Base-by-base conservation (phyloP, 208 protist species). In the Leishmania arabica region DNA sequence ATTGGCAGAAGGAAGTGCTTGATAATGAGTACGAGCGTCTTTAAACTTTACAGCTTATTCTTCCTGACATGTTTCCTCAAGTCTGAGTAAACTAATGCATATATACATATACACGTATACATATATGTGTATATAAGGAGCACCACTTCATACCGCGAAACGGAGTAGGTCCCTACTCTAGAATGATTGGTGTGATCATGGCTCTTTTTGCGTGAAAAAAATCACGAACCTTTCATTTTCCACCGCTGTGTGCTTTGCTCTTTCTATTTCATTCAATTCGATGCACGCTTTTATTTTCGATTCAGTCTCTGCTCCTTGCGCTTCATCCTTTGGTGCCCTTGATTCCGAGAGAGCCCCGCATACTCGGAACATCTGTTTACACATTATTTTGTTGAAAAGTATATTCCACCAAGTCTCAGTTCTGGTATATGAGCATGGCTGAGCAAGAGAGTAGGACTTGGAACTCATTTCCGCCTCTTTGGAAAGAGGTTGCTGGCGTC, bases 381-480 rank as follows among this genome's bases (percentile, higher is more conserved):
- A 60, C 27, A 62, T 47, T n/a, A 62, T 62, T 45, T 17, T 54
- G 9, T 34, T 45, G 31, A 75, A 42, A 60, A 53, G 71, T 75
- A 56, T 31, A 47, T 75, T 45, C 34, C 40, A 53, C 7, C 2
- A 19, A 72, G 19, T 72, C 68, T 53, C 31, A 42, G 51, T 75
- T 74, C 75, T 73, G 27, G 49, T 42, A 75, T 9, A 54, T 75
- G 73, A 79, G 9, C 37, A 31, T 58, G 31, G 34, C 7, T 42
- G 65, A 78, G 0, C 24, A 53, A 74, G 42, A 84, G 47, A 56
- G 69, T 81, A 72, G 72, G 71, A 42, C 45, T 53, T 62, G 11
- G 37, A 73, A 81, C 51, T 81, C 77, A 27, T 91, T 91, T 68
- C 79, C 84, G 31, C 77, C 85, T 15, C 70, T 91, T 51, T 91